These are phyloP conservation scores for Mariannaea elegans DNA, from an alignment of 2,329 filamentous ascomycete species.

Conservation along the genomic window DNA sequence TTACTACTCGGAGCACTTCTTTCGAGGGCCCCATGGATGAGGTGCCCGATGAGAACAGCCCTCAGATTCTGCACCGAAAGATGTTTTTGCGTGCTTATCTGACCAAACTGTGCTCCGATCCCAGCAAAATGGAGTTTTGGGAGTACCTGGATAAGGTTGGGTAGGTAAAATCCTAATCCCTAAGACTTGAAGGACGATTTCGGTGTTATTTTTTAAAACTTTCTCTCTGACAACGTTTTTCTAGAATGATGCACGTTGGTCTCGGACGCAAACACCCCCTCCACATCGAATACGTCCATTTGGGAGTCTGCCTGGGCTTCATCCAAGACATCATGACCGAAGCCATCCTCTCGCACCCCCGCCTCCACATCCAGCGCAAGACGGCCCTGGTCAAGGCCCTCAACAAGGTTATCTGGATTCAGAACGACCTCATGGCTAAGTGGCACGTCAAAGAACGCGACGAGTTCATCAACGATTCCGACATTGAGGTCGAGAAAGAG, in stretches of 20 bases:
- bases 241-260: conserved; percentile 81
- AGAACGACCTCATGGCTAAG: conserved; percentile 86
- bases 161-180: conserved; percentile 51
- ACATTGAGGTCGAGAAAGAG: conserved; percentile 65
- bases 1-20: conserved; percentile 69
- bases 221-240: neutral
- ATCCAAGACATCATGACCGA: conserved; percentile 82
- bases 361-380: conserved; percentile 72
- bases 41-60: conserved; percentile 71
- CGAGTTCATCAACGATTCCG: conserved; percentile 62
- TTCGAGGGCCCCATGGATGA: conserved; percentile 74
- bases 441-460: conserved; percentile 79
- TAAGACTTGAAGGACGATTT: neutral
- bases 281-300: conserved; percentile 83
- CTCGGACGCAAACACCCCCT: conserved; percentile 75
- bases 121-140: conserved; percentile 81
- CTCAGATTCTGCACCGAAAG: conserved; percentile 80
- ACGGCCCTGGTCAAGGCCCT: conserved; percentile 78
- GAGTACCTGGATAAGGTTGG: conserved; percentile 86
- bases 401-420: conserved; percentile 86
- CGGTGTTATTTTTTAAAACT: neutral
- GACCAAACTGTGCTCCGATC: conserved; percentile 77
- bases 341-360: conserved; percentile 76
- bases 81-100: conserved; percentile 82
- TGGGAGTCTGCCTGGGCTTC: conserved; percentile 75